Evolutionary conservation across 2,329 filamentous ascomycete genomes (phyloP).

Genomic region (Hyphodiscus sp.): DNA sequence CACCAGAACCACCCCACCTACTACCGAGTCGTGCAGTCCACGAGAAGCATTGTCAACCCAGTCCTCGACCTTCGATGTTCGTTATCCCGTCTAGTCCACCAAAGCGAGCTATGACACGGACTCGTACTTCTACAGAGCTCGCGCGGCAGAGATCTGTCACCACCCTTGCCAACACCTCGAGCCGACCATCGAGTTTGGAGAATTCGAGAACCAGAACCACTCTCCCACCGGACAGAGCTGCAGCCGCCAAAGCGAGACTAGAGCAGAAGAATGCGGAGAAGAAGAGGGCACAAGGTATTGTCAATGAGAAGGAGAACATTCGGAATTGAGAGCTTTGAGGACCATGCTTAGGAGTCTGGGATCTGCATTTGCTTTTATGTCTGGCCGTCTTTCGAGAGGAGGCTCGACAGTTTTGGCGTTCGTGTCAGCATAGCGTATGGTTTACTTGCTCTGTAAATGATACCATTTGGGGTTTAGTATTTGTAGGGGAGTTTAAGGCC

Average conservation of each 20-base stretch:
- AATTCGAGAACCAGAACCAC: constrained; percentile 15
- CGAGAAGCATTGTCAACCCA: constrained; percentile 15
- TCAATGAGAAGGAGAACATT: constrained; percentile 22
- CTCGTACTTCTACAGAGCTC: constrained; percentile 12
- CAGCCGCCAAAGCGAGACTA: constrained; percentile 30
- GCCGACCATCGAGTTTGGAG: constrained; percentile 15
- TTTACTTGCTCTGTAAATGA: constrained; percentile 1
- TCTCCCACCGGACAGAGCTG: constrained; percentile 29
- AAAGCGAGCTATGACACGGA: constrained; percentile 16
- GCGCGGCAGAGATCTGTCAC: constrained; percentile 12
- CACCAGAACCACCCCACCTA: constrained; percentile 12
- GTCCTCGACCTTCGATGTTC: constrained; percentile 25
- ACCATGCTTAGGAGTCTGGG: constrained; percentile 5
- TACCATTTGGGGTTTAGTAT: constrained; percentile 2
- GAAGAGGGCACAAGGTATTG: constrained; percentile 14
- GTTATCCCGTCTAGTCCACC: constrained; percentile 27
- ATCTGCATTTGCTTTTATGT: neutral
- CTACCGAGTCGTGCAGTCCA: constrained; percentile 11
- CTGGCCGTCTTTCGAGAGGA: neutral
- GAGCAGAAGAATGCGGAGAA: constrained; percentile 28
- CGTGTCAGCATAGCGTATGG: neutral
- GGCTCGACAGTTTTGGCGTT: neutral
- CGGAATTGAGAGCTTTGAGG: neutral
- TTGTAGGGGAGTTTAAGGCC: neutral
- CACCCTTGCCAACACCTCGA: constrained; percentile 14